Base-by-base conservation (phyloP, 2,329 filamentous ascomycete genomes). In the Pestalotiopsis sp. region DNA sequence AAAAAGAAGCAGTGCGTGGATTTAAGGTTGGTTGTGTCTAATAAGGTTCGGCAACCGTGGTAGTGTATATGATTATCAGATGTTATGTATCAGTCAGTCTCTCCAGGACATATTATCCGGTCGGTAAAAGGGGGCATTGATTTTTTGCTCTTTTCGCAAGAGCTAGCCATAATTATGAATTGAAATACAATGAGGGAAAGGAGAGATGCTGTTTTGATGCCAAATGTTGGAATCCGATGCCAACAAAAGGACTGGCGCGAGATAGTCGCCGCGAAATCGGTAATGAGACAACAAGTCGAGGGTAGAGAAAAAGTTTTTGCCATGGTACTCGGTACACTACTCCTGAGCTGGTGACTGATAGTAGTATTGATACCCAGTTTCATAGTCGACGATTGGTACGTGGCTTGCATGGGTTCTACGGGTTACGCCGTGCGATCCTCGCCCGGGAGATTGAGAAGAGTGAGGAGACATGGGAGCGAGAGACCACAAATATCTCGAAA, bases 371-470 rank as follows among this genome's bases (percentile, higher is more conserved):
- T 27, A 62, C 59, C 17, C 17, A 17, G 59, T 39, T 36, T 20
- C 13, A 14, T n/a, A 20, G 31, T 36, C 17, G 45, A 45, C 45
- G 45, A 7, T 20, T 59, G 57, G 57, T 36, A 27, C 23, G 12
- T 59, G 57, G 23, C 57, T 59, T 20, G 23, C 59, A 27, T 39
- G 25, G 25, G 20, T 62, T 62, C 27, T n/a, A 64, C 36, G 61
- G 61, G 38, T 49, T 64, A 49, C 41, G 38, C 61, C 61, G 61
- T 64, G 25, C 61, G 61, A 52, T 64, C 38, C 36, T 64, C 41
- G 41, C 61, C 9, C 41, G 61, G 61, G 61, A 64, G 41, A 64
- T 64, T 64, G 61, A 41, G 61, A 20, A 45, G 49, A n/a, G 14
- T 6, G 17, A 64, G 61, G 31, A 20, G 17, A 52, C 45, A 52